Percentiles rank a stretch among this genome's conserved stretches.
Conservation (phyloP, 2,329 filamentous ascomycete species). For the Elsinoe necatrix region DNA sequence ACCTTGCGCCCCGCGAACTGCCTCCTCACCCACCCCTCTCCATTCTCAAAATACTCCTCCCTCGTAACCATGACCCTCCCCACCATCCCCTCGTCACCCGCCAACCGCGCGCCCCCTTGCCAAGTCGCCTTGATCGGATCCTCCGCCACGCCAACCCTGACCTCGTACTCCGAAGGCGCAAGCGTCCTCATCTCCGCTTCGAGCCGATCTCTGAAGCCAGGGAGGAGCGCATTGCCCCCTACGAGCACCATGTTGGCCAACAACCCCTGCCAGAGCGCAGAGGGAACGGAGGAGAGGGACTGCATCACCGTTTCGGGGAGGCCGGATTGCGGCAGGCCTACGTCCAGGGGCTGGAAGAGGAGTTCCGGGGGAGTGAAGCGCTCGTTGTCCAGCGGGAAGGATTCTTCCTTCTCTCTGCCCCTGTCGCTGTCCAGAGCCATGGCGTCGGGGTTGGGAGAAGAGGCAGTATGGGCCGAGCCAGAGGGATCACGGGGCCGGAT, state of each 20-base stretch:
- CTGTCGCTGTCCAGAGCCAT: constrained; percentile 29
- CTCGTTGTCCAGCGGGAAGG: constrained; percentile 82
- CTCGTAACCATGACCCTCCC: constrained; percentile 68
- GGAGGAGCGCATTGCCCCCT: constrained; percentile 72
- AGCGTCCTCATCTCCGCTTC: constrained; percentile 26
- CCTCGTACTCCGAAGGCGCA: constrained; percentile 59
- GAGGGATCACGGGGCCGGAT: constrained; percentile 58
- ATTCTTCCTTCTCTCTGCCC: constrained; percentile 56
- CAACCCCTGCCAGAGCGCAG: constrained; percentile 75
- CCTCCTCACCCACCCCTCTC: constrained; percentile 36
- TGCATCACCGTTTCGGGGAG: constrained; percentile 76
- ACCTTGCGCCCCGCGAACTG: constrained; percentile 22
- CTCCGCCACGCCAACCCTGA: constrained; percentile 60
- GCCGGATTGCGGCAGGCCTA: constrained; percentile 75
- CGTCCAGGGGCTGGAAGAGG: constrained; percentile 76
- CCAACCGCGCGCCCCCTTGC: constrained; percentile 73
- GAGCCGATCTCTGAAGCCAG: constrained; percentile 73
- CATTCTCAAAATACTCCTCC: constrained; percentile 83
- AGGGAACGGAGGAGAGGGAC: constrained; percentile 63
- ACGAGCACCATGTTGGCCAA: constrained; percentile 83
- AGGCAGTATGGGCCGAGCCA: constrained; percentile 47
- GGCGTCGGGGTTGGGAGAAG: not conserved
- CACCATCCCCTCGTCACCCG: constrained; percentile 56
- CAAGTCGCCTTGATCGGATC: constrained; percentile 76
- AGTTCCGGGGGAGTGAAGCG: constrained; percentile 85